Evolutionary conservation across 2,329 filamentous ascomycete genomes (phyloP), one percentile per base, ranked within the genome.

Genomic region (Fusarium pseudocircinatum): DNA sequence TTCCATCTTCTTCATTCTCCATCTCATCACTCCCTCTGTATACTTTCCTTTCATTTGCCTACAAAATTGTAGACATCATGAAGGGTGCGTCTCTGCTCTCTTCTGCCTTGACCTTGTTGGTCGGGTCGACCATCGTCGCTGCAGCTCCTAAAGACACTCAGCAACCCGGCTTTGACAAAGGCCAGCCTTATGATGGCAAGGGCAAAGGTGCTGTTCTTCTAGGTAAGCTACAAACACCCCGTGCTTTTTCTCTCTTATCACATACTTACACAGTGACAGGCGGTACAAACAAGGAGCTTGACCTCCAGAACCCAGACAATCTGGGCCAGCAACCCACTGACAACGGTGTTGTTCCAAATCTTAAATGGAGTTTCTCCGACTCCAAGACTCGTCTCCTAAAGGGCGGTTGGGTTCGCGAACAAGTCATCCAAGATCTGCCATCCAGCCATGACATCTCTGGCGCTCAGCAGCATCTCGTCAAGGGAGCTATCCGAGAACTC

Each of bases 361-460:
- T 92, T 73, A 93, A 92, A 78, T 89, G 91, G 91, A 88, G 89
- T 60, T 93, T 93, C 81, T 92, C 90, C 1, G 88, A 92, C 79
- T 92, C 90, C 30, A 90, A 89, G 81, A 91, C 89, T 3, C 85
- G 85, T 30, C 84, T 92, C 40, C 84, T 90, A 58, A 87, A 86
- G 32, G 91, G 91, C 4, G 91, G 91, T 6, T 93, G 90, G 90
- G 87, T 89, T 3, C 85, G 91, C 30, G 87, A 92, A 79, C 90
- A 92, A 76, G 89, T 92, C 60, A 86, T 92, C 53, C 87, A 88
- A n/a, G 91, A 93, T 77, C 80, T 93, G 12, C 91, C 91, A 0
- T 83, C 86, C 20, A 92, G 90, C 77, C 86, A 89, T 68, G 91
- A 93, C 71, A 91, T 93, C 74, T 84, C 91, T 2, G 90, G 87